A percentile compares a stretch with the other conserved stretches of the same genome.
Evolutionary conservation across 495 filamentous ascomycete genomes (phyloP).

Genomic region (Lentithecium fluviatile): DNA sequence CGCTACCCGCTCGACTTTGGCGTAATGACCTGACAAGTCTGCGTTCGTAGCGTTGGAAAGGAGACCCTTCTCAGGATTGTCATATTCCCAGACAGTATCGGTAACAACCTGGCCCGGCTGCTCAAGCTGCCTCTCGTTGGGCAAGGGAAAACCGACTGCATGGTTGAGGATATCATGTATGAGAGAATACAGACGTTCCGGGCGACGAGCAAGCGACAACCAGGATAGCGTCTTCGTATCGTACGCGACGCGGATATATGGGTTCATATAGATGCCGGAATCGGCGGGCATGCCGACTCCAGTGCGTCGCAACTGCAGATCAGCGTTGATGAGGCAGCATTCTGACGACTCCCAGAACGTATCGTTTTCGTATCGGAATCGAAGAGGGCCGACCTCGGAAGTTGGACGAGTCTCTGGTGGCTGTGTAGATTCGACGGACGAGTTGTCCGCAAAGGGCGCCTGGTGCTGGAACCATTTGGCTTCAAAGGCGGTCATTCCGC

Average conservation of each 20-base stretch:
- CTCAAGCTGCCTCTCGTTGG: constrained; percentile 28
- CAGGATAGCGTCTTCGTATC: constrained; percentile 31
- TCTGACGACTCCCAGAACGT: constrained; percentile 75
- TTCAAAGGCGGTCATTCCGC: constrained; percentile 78
- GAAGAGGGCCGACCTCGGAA: constrained; percentile 45
- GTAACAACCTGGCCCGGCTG: constrained; percentile 26
- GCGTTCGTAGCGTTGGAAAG: not conserved
- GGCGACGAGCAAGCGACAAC: constrained; percentile 36
- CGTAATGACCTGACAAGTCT: constrained; percentile 12
- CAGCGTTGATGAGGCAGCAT: constrained; percentile 58
- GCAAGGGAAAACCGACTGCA: constrained; percentile 19
- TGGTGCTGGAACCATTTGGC: constrained; percentile 58
- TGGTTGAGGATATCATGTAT: constrained; percentile 36
- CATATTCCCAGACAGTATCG: constrained; percentile 29
- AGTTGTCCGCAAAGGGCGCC: not conserved
- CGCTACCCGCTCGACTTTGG: constrained; percentile 11
- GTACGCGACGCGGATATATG: constrained; percentile 42
- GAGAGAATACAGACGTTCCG: constrained; percentile 34
- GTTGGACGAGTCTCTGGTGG: not conserved
- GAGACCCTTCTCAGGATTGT: constrained; percentile 15
- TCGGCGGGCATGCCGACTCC: constrained; percentile 19
- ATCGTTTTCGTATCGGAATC: constrained; percentile 65
- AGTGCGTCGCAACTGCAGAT: constrained; percentile 29
- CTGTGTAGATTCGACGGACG: not conserved
- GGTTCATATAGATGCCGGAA: constrained; percentile 43